Base-by-base conservation (phyloP, 2,329 filamentous ascomycete genomes). In the Lasiodiplodia theobromae region DNA sequence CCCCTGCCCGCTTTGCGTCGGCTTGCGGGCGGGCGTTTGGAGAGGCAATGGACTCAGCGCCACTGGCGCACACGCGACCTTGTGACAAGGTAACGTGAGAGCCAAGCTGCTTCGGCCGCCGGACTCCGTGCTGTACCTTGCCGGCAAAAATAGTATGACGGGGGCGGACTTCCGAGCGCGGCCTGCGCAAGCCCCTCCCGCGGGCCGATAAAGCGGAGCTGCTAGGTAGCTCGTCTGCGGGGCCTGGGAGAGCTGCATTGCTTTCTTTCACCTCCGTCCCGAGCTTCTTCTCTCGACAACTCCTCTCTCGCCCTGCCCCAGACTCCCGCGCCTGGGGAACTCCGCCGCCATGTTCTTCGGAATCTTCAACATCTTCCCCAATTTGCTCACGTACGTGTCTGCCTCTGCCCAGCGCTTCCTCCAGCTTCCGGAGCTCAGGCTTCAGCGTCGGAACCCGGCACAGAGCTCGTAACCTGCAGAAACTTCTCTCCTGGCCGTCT, bases 361-460 rank as follows among this genome's bases (percentile, higher is more conserved):
- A 28, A 68, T 68, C 28, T 68, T 68, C 60, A 49, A 68, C 58
- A 49, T 68, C 53, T 40, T 68, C 47, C 67, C 67, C 49, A 65
- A 68, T 49, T 58, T 68, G 25, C 67, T 68, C 28, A 68, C 67
- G 67, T 68, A 58, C 51, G 67, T 68, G 23, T 18, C 47, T 34
- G 11, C 56, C 38, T n/a, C 57, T 23, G 44, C 47, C 25, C 37
- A 7, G 14, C 23, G 34, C 44, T 47, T 47, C 56, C 28, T n/a
- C 23, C 37, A 52, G 66, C 56, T 52, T 44, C 51, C 47, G 37
- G 23, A 66, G 52, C 52, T 56, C 49, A 56, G 38, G 51, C 63
- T 56, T 23, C 66, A 63, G 49, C 34, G 3, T 47, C 66, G 21
- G 49, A 52, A 53, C 7, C 51, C 47, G 37, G 44, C 58, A 63